Evolutionary conservation across 169 alveolate genomes (phyloP).

Genomic region (Cryptosporidium parvum): DNA sequence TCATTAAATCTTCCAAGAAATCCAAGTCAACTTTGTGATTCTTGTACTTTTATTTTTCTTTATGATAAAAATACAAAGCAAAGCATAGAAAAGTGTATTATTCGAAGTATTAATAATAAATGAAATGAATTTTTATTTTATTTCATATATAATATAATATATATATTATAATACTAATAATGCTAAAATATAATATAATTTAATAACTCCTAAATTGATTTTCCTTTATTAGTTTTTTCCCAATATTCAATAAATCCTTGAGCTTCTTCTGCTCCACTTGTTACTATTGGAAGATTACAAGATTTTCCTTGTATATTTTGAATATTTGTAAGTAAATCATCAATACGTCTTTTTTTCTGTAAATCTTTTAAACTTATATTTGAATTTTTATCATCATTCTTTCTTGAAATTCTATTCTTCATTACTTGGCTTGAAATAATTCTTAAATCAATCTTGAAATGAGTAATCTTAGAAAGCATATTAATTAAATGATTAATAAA

Average conservation of each 20-base stretch:
- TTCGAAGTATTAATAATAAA: constrained; percentile 22
- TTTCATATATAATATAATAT: no score
- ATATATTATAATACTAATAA: no score
- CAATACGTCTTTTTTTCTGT: constrained; percentile 30
- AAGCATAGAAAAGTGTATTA: constrained; percentile 50
- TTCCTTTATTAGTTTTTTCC: constrained; percentile 38
- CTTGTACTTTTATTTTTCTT: constrained; percentile 81
- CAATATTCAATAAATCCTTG: constrained; percentile 42
- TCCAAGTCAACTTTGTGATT: constrained; percentile 84
- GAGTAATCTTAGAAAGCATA: constrained; percentile 36
- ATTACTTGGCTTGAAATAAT: constrained; percentile 4
- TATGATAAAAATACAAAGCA: constrained; percentile 72
- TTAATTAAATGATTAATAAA: background rate
- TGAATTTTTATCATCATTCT: background rate
- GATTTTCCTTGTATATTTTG: constrained; percentile 35
- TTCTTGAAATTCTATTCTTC: background rate
- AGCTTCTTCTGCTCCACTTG: constrained; percentile 38
- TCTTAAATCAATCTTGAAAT: constrained; percentile 4
- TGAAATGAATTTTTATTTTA: no score
- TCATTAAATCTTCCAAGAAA: constrained; percentile 83
- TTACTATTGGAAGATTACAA: constrained; percentile 28
- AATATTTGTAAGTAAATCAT: background rate
- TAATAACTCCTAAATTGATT: background rate
- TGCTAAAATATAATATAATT: background rate
- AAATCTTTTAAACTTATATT: background rate